Evolutionary conservation across 352 stramenopile species (phyloP).

Genomic region (Phytophthora fragariae): DNA sequence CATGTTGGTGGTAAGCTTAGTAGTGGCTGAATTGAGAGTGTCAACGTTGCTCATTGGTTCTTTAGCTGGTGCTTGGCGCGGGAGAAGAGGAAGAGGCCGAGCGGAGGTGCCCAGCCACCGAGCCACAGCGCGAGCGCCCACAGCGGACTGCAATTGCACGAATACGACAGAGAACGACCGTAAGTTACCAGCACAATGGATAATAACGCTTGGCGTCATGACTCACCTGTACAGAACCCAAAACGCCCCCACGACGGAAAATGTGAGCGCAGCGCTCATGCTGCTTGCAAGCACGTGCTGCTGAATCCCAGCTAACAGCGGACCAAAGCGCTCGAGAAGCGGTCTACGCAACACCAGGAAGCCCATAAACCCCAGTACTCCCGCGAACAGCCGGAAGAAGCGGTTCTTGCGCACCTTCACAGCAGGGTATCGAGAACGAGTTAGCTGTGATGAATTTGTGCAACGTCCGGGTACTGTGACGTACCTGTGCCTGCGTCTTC

Average conservation of each 20-base stretch:
- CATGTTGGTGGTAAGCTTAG: too few relatives aligned
- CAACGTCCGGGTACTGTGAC: not conserved
- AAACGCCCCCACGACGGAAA: slow-evolving; percentile 49
- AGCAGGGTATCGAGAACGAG: not conserved
- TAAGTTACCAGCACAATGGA: not conserved
- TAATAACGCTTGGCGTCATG: not conserved
- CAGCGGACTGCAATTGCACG: slow-evolving; percentile 44
- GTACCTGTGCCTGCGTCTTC: slow-evolving; percentile 56
- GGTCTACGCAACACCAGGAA: slow-evolving; percentile 63
- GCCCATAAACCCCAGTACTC: slow-evolving; percentile 70
- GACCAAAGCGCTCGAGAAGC: slow-evolving; percentile 44
- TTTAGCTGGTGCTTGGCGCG: slow-evolving; percentile 40
- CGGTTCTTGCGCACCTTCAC: slow-evolving; percentile 64
- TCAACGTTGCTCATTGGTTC: slow-evolving; percentile 33
- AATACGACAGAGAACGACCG: not conserved
- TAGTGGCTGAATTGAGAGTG: not conserved
- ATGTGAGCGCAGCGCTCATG: slow-evolving; percentile 59
- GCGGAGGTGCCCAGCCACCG: slow-evolving; percentile 40
- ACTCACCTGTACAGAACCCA: slow-evolving; percentile 65
- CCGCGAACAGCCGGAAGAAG: slow-evolving; percentile 71
- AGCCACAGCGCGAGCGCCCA: slow-evolving; percentile 50
- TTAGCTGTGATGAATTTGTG: not conserved
- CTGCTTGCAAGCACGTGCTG: slow-evolving; percentile 55
- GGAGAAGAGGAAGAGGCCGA: slow-evolving; percentile 42
- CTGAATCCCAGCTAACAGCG: slow-evolving; percentile 44